Evolutionary conservation across 192 early-diverging fungal genomes (phyloP).

Genomic region (Mortierella antarctica): DNA sequence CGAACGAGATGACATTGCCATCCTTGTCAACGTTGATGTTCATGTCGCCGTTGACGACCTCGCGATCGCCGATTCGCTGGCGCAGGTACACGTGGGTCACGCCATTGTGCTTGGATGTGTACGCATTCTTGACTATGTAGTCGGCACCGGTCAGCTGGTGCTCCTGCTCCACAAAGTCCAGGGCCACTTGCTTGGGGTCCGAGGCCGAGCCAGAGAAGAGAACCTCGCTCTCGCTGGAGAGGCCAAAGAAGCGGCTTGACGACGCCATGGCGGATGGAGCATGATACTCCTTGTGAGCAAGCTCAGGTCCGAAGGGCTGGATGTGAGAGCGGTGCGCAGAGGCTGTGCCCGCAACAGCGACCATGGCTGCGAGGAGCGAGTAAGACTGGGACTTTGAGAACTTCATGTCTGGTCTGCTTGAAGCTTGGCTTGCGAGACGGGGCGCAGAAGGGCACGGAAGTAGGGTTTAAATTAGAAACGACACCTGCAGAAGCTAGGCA

Average conservation of each 20-base stretch:
- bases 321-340: slow-evolving; percentile 39
- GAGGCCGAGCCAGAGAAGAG: slow-evolving; percentile 29
- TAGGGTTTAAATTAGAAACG: too few relatives aligned
- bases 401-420: slow-evolving; percentile 33
- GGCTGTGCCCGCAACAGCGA: slow-evolving; percentile 26
- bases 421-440: not conserved
- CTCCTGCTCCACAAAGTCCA: slow-evolving; percentile 58
- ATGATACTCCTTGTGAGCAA: slow-evolving; percentile 44
- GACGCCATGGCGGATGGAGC: slow-evolving; percentile 17
- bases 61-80: slow-evolving; percentile 74
- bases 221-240: slow-evolving; percentile 7
- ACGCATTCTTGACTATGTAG: slow-evolving; percentile 73
- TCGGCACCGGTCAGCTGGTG: slow-evolving; percentile 50
- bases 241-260: slow-evolving; percentile 14
- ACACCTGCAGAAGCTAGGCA: too few relatives aligned
- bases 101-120: slow-evolving; percentile 75
- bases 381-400: slow-evolving; percentile 42
- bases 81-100: slow-evolving; percentile 89
- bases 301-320: slow-evolving; percentile 54
- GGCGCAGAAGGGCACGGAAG: too few relatives aligned
- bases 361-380: slow-evolving; percentile 29
- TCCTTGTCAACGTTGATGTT: slow-evolving; percentile 81
- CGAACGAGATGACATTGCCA: slow-evolving; percentile 80
- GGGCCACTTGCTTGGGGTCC: slow-evolving; percentile 54
- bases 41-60: slow-evolving; percentile 85